Conservation (phyloP, 306 rosid genomes). For the Luffa acutangula region DNA sequence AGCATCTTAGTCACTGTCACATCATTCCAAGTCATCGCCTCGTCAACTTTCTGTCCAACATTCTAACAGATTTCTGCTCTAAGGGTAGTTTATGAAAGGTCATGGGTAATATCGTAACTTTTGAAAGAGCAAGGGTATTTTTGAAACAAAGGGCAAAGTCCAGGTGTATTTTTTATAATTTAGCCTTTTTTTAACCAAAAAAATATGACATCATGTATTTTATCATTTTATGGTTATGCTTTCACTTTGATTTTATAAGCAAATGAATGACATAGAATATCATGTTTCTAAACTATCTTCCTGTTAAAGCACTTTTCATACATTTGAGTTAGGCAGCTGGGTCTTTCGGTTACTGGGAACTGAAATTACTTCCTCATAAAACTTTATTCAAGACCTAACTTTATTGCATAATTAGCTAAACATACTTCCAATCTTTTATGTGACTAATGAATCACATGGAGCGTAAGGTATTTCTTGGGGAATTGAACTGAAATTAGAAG, state of each 20-base stretch:
- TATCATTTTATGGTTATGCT: not conserved
- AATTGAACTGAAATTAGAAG: not conserved
- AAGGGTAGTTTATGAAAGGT: no score
- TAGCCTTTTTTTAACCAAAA: no score
- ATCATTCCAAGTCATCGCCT: no score
- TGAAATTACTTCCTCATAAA: not conserved
- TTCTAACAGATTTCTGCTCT: no score
- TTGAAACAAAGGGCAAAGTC: no score
- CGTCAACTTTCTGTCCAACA: no score
- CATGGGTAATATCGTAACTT: no score
- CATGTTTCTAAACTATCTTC: not conserved
- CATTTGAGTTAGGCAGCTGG: not conserved
- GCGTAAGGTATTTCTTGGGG: slow-evolving; percentile 12
- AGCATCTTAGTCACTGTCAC: no score
- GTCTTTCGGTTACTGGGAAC: not conserved
- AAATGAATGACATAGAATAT: not conserved
- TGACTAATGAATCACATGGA: slow-evolving; percentile 2
- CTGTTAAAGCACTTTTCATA: not conserved
- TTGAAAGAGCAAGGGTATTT: no score
- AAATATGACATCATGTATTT: not conserved
- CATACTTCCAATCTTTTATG: not conserved
- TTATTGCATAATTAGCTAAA: not conserved
- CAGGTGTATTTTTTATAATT: no score
- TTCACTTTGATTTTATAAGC: not conserved
- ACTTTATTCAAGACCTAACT: not conserved